Percentiles rank a stretch among this genome's conserved stretches.
Conservation (phyloP, 208 protist species). For the Leishmania gerbilli region DNA sequence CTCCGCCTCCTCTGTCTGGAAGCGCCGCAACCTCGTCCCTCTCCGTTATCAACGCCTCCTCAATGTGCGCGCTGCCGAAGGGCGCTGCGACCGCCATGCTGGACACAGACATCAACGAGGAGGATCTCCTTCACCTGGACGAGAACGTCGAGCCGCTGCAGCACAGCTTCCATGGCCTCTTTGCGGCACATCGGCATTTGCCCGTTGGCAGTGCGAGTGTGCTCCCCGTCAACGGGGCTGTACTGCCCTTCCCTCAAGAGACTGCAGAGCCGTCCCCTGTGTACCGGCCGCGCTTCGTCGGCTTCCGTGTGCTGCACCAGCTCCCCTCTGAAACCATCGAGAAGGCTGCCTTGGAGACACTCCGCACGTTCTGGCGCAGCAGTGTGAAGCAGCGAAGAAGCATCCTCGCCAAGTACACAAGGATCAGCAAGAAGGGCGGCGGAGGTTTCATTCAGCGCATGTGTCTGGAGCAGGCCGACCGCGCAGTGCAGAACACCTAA, state of each 20-base stretch:
- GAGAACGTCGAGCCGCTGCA: constrained; percentile 2
- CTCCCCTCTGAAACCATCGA: constrained; percentile 60
- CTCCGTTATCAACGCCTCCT: constrained; percentile 59
- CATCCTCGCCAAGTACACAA: constrained; percentile 39
- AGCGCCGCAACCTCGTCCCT: constrained; percentile 7
- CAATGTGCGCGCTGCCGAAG: constrained; percentile 59
- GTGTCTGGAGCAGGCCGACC: constrained; percentile 43
- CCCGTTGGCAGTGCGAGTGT: background rate
- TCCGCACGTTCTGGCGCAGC: constrained; percentile 66
- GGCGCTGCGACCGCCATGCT: constrained; percentile 15
- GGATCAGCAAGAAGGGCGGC: constrained; percentile 13
- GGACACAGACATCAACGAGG: constrained; percentile 37
- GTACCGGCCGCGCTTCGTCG: constrained; percentile 19
- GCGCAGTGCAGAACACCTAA: constrained; percentile 13
- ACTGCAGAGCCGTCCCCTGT: background rate
- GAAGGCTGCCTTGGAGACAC: constrained; percentile 57
- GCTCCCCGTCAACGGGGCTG: background rate
- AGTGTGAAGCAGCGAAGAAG: constrained; percentile 27
- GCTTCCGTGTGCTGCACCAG: constrained; percentile 31
- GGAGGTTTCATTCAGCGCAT: constrained; percentile 39
- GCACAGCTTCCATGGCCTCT: constrained; percentile 19
- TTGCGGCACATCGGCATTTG: constrained; percentile 16
- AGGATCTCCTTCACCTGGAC: constrained; percentile 23
- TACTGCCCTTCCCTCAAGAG: constrained; percentile 2
- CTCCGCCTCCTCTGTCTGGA: background rate